These are phyloP conservation scores for Neurospora hispaniola DNA, from an alignment of 495 filamentous ascomycete genomes.

Conservation along the genomic window DNA sequence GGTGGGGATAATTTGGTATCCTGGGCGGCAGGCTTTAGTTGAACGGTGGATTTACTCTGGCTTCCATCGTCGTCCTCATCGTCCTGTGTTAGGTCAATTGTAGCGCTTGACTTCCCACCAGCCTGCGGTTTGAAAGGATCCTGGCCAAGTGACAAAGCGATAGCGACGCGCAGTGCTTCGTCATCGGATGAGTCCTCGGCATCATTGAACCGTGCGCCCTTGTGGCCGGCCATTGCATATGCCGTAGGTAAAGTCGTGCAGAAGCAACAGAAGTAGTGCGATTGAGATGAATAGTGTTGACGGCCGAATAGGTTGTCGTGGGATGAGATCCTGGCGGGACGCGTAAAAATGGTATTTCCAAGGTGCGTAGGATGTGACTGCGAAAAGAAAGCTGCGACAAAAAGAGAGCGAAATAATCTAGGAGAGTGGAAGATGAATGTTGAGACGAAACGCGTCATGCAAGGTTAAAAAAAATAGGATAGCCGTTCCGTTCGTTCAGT, in stretches of 20 bases:
- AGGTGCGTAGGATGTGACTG: not conserved
- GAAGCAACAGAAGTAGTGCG: not conserved
- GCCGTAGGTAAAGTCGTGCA: not conserved
- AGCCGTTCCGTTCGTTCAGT: not conserved
- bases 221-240: conserved; percentile 7
- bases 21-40: not conserved
- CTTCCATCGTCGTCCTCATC: conserved; percentile 7
- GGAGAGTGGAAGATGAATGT: not conserved
- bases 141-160: conserved; percentile 32
- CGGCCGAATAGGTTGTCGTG: not conserved
- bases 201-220: conserved; percentile 13
- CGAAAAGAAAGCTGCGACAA: not conserved
- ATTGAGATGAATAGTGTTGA: not conserved
- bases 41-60: not conserved
- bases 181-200: conserved; percentile 27
- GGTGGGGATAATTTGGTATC: not conserved
- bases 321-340: not conserved
- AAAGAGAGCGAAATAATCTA: not conserved
- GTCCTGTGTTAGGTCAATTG: conserved; percentile 13
- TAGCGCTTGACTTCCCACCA: not conserved
- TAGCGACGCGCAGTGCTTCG: conserved; percentile 33
- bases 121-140: conserved; percentile 9
- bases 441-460: not conserved
- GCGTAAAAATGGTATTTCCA: not conserved
- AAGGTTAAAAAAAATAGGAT: not conserved